Conservation (phyloP, 164 flowering plant species). For the Magnolia kwangsiensis region DNA sequence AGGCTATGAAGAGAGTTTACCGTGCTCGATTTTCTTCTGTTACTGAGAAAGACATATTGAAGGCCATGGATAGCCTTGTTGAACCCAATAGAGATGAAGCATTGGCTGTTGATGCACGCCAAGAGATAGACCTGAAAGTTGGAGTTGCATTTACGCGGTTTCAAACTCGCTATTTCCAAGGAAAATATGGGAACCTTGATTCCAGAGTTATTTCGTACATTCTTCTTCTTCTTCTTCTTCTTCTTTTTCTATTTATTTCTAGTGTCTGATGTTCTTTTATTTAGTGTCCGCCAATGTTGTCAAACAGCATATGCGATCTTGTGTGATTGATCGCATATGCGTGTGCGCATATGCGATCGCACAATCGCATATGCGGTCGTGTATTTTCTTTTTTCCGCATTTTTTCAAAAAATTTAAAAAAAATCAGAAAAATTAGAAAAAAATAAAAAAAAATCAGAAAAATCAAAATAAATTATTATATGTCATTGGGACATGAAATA, state of each 20-base stretch:
- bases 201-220: conserved; percentile 90
- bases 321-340: too few species aligned
- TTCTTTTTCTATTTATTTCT: background rate
- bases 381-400: too few species aligned
- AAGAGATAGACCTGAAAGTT: conserved; percentile 98
- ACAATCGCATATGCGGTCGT: too few species aligned
- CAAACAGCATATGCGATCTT: too few species aligned
- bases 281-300: too few species aligned
- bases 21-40: conserved; percentile 97
- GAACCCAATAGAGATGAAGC: conserved; percentile 84
- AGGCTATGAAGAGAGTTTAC: conserved; percentile 48
- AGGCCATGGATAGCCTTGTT: conserved; percentile 83
- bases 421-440: too few species aligned
- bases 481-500: too few species aligned
- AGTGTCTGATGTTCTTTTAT: background rate
- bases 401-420: too few species aligned
- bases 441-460: too few species aligned
- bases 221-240: conserved; percentile 18
- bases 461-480: too few species aligned
- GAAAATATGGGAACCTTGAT: conserved; percentile 96
- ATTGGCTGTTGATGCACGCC: conserved; percentile 97
- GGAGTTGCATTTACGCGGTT: conserved; percentile 98
- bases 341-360: too few species aligned
- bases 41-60: conserved; percentile 75
- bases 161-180: conserved; percentile 90